Conservation (phyloP, 495 filamentous ascomycete species). For the Penicillium riverlandense region DNA sequence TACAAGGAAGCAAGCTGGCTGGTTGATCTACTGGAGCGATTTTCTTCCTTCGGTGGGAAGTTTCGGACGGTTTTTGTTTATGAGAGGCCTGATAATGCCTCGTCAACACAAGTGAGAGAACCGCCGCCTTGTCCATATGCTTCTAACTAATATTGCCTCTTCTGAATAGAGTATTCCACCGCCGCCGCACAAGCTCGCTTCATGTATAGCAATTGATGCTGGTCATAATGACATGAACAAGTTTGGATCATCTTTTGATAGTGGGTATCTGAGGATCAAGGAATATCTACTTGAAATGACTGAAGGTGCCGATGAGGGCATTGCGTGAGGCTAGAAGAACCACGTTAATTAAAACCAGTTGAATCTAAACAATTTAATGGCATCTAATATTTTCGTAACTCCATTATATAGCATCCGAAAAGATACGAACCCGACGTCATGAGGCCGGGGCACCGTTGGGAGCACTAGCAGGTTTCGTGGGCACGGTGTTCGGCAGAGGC, state of each 20-base stretch:
- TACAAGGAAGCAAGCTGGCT: constrained; percentile 8
- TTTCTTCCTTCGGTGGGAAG: not conserved
- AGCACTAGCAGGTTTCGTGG: constrained; percentile 23
- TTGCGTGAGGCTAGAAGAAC: no score
- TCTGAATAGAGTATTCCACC: not conserved
- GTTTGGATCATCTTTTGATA: not conserved
- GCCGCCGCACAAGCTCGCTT: not conserved
- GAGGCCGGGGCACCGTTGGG: constrained; percentile 13
- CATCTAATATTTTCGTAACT: no score
- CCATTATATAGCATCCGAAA: no score
- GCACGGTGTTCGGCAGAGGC: constrained; percentile 29
- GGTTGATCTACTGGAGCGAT: constrained; percentile 1
- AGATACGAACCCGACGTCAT: not conserved
- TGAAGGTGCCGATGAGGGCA: no score
- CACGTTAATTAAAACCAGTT: no score
- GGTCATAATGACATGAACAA: constrained; percentile 7
- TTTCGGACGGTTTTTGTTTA: constrained; percentile 4
- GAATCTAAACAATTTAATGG: no score
- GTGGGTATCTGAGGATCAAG: constrained; percentile 6
- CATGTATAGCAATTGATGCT: constrained; percentile 4
- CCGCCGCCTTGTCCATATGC: not conserved
- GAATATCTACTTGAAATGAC: no score
- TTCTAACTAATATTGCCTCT: not conserved
- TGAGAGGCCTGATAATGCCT: not conserved
- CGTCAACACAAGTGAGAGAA: not conserved